Evolutionary conservation across 306 rosid genomes (phyloP).

Genomic region (Glycine latifolia): DNA sequence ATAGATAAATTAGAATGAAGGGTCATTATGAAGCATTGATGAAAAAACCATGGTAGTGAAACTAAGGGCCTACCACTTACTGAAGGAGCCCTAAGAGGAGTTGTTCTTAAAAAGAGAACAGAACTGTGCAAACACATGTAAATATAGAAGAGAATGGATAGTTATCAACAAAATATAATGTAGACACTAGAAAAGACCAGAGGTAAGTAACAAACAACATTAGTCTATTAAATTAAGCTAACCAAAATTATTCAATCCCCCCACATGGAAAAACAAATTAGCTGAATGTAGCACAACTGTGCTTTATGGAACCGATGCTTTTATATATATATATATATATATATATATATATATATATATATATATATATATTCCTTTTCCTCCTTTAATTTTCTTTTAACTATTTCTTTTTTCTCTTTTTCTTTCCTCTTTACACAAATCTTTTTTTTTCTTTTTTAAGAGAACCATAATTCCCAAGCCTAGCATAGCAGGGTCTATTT

Average conservation of each 20-base stretch:
- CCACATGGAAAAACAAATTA: slow-evolving; percentile 74
- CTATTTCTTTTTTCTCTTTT: neutral
- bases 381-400: slow-evolving; percentile 10
- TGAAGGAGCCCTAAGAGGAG: neutral
- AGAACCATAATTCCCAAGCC: slow-evolving; percentile 43
- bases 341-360: too few species aligned
- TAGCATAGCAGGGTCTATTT: slow-evolving; percentile 37
- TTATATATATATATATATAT: neutral
- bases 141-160: slow-evolving; percentile 29
- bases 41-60: slow-evolving; percentile 47
- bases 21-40: slow-evolving; percentile 37
- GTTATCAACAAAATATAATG: neutral
- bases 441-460: neutral
- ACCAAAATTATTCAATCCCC: slow-evolving; percentile 45
- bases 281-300: slow-evolving; percentile 57
- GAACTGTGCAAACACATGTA: slow-evolving; percentile 36
- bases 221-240: slow-evolving; percentile 12
- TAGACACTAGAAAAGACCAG: slow-evolving; percentile 40
- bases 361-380: slow-evolving; percentile 37
- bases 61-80: slow-evolving; percentile 47
- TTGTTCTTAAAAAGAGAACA: slow-evolving; percentile 20
- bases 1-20: slow-evolving; percentile 2
- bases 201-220: slow-evolving; percentile 27
- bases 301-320: slow-evolving; percentile 54
- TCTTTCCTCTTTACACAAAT: slow-evolving; percentile 35